These are phyloP conservation scores for Pholiota microspora DNA, from an alignment of 768 basidiomycete species.

Conservation along the genomic window DNA sequence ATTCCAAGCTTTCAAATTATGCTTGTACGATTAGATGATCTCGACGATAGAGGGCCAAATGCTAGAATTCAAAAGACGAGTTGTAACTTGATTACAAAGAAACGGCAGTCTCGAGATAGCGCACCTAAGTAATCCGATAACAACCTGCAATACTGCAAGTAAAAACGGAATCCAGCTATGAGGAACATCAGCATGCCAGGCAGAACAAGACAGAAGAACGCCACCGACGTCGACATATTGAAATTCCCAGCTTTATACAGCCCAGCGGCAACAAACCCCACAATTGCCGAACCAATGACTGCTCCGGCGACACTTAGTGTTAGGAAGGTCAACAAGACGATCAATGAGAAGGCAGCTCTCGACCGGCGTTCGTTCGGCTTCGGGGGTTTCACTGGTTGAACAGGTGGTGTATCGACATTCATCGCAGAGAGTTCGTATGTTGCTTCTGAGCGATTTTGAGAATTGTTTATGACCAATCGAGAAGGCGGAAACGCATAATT, in stretches of 20 bases:
- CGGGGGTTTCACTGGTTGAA: slow-evolving; percentile 11
- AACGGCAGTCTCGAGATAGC: background rate
- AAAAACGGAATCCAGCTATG: slow-evolving; percentile 47
- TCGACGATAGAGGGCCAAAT: slow-evolving; percentile 46
- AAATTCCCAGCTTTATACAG: slow-evolving; percentile 43
- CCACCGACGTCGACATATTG: slow-evolving; percentile 49
- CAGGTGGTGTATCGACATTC: background rate
- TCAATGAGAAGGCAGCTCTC: slow-evolving; percentile 43
- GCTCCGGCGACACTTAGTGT: slow-evolving; percentile 42
- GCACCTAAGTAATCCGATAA: slow-evolving; percentile 41
- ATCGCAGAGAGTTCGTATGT: slow-evolving; percentile 15
- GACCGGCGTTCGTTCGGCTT: slow-evolving; percentile 40
- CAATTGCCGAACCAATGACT: slow-evolving; percentile 42
- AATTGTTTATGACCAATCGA: background rate
- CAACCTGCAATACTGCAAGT: slow-evolving; percentile 39
- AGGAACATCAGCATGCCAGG: background rate
- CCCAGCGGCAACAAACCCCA: slow-evolving; percentile 44
- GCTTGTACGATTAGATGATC: slow-evolving; percentile 35
- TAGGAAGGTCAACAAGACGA: slow-evolving; percentile 43
- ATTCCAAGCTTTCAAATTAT: background rate
- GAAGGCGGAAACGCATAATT: slow-evolving; percentile 49
- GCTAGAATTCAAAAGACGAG: slow-evolving; percentile 18
- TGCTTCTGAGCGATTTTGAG: slow-evolving; percentile 3
- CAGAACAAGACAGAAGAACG: background rate
- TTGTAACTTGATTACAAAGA: background rate